A percentile compares a stretch with the other conserved stretches of the same genome.
Evolutionary conservation across 2,329 filamentous ascomycete species (phyloP).

Genomic region (Pseudogymnoascus sp.): DNA sequence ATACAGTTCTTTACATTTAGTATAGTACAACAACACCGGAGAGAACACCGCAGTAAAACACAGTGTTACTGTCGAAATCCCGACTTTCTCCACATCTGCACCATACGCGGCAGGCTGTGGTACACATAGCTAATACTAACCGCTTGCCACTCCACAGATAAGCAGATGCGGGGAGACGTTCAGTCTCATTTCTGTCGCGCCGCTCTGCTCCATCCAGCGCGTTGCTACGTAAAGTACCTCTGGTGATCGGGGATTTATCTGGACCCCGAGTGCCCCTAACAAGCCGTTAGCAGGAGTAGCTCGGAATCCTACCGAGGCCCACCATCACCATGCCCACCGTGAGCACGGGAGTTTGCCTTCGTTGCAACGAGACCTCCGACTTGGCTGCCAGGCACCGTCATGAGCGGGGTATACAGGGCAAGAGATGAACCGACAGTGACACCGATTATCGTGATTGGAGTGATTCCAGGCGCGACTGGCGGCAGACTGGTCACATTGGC

Average conservation of each 20-base stretch:
- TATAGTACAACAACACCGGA: not conserved
- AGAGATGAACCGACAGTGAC: not conserved
- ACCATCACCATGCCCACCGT: not conserved
- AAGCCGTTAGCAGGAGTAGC: not conserved
- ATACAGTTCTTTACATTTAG: not conserved
- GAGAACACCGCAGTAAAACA: not conserved
- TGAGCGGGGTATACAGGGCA: not conserved
- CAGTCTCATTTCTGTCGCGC: slow-evolving; percentile 1
- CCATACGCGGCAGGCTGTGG: not conserved
- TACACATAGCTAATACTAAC: not conserved
- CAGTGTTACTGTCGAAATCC: not conserved
- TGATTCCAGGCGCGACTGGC: not conserved
- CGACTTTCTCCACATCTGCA: not conserved
- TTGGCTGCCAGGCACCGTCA: not conserved
- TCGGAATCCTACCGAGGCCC: not conserved
- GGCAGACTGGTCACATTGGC: not conserved
- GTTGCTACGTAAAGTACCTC: not conserved
- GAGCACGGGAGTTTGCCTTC: not conserved
- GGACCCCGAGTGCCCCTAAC: not conserved
- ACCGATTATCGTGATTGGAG: not conserved
- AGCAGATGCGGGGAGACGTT: not conserved
- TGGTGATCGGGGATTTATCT: not conserved
- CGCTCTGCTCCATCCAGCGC: not conserved
- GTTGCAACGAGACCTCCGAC: not conserved
- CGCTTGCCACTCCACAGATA: not conserved